Evolutionary conservation across 176 grass and related monocot genomes (phyloP), one percentile per base, ranked within the genome.

Genomic region (Avena insularis): DNA sequence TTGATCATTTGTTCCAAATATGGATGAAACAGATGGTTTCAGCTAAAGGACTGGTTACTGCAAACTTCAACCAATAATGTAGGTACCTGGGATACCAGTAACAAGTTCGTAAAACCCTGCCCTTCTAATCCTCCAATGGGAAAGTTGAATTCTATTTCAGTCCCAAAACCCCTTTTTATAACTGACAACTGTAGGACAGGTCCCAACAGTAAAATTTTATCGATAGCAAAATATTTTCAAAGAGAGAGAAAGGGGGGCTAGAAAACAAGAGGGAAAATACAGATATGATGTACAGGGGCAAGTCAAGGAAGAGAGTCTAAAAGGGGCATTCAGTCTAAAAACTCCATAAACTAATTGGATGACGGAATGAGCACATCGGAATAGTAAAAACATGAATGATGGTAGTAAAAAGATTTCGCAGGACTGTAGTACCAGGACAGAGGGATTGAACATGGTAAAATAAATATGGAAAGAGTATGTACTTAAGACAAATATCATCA

Each of bases 41-140:
- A 56, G 47, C 38, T 40, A 78, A 23, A 78, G 58, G 19, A 56
- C 20, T 31, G 43, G 61, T 84, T 68, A 46, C 77, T 77, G 46
- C 16, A 67, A 77, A 85, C 19, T 77, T 85, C 8, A 85, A 75
- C 40, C 82, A 51, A n/a, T 31, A 62, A 76, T 14, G 40, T 57
- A 58, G 79, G 40, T 66, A 66, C 2, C 7, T 81, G 21, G 33
- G 43, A 19, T 83, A 43, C 16, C 10, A 7, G 31, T 71, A 54
- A 69, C 19, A 45, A 71, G 71, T 43, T 69, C 2, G 16, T 8
- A 19, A 53, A 64, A 64, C 43, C 16, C 16, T 86, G 31, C 8
- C 20, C 9, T 65, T 78, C 14, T 19, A 17, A 84, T 85, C 47
- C 48, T 79, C 61, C 31, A 72, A 45, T 9, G 36, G 54, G 50